Evolutionary conservation across 768 basidiomycete species (phyloP).

Genomic region (Tylopilus sp.): DNA sequence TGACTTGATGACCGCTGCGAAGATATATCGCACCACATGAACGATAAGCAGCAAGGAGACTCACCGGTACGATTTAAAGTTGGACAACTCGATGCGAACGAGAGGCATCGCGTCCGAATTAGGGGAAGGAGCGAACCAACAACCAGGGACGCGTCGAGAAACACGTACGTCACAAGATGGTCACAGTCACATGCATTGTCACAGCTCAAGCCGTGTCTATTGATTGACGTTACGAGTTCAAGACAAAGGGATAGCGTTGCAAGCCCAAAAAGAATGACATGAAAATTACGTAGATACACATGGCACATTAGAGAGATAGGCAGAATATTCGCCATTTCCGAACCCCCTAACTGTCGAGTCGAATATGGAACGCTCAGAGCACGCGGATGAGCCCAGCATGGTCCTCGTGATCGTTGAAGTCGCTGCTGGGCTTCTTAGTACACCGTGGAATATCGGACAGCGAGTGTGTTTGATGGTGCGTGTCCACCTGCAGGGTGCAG

Average conservation of each 20-base stretch:
- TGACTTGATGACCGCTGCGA: too few species aligned
- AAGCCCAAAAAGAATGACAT: conserved; percentile 11
- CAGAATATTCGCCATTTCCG: not conserved
- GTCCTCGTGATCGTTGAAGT: conserved; percentile 23
- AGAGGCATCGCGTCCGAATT: conserved; percentile 55
- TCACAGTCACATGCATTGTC: conserved; percentile 19
- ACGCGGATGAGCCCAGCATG: conserved; percentile 12
- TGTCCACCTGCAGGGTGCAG: conserved; percentile 25
- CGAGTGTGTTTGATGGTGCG: conserved; percentile 25
- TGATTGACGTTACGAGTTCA: not conserved
- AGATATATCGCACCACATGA: conserved; percentile 4
- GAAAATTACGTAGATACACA: not conserved
- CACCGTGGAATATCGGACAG: conserved; percentile 24
- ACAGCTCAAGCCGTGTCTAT: not conserved
- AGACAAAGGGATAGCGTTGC: not conserved
- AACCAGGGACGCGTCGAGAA: conserved; percentile 19
- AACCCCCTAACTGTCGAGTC: not conserved
- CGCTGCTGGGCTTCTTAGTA: conserved; percentile 19
- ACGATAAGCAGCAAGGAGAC: conserved; percentile 6
- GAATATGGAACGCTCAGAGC: conserved; percentile 5
- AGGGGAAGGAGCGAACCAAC: conserved; percentile 22
- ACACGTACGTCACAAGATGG: conserved; percentile 24
- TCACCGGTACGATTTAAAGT: conserved; percentile 95
- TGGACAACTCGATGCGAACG: conserved; percentile 81
- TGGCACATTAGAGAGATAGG: not conserved